Percentiles rank a stretch among this genome's conserved stretches.
Conservation (phyloP, 495 filamentous ascomycete genomes). For the Podospora fimiseda region DNA sequence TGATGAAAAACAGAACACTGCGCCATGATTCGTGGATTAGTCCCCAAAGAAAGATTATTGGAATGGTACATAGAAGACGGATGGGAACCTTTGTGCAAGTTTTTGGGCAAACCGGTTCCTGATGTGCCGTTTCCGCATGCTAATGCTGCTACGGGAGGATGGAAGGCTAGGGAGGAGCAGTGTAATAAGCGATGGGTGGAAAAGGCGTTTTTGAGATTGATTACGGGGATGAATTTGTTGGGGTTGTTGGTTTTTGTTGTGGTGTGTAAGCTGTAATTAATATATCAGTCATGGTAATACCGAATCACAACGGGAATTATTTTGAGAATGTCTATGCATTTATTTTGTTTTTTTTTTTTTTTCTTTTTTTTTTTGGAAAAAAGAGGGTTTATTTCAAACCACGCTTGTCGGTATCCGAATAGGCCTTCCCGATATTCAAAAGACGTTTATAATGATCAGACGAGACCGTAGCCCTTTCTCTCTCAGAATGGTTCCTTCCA, state of each 20-base stretch:
- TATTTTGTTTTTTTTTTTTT: too few relatives aligned
- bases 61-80: conserved; percentile 43
- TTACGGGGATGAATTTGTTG: background rate
- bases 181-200: conserved; percentile 26
- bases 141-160: conserved; percentile 11
- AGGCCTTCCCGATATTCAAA: too few relatives aligned
- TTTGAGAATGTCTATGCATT: too few relatives aligned
- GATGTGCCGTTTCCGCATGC: conserved; percentile 36
- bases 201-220: conserved; percentile 22
- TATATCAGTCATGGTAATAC: too few relatives aligned
- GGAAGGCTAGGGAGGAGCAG: conserved; percentile 18
- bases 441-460: too few relatives aligned
- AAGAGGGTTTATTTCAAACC: too few relatives aligned
- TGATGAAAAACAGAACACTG: conserved; percentile 15
- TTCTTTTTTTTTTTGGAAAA: too few relatives aligned
- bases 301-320: too few relatives aligned
- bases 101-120: conserved; percentile 40
- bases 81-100: conserved; percentile 46
- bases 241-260: background rate
- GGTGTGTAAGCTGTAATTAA: background rate
- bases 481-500: too few relatives aligned
- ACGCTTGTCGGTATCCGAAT: too few relatives aligned
- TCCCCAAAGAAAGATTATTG: conserved; percentile 39
- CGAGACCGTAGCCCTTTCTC: too few relatives aligned
- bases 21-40: conserved; percentile 27